Conservation (phyloP, 2,329 filamentous ascomycete genomes). For the Hymenotorrendiella dingleyae region DNA sequence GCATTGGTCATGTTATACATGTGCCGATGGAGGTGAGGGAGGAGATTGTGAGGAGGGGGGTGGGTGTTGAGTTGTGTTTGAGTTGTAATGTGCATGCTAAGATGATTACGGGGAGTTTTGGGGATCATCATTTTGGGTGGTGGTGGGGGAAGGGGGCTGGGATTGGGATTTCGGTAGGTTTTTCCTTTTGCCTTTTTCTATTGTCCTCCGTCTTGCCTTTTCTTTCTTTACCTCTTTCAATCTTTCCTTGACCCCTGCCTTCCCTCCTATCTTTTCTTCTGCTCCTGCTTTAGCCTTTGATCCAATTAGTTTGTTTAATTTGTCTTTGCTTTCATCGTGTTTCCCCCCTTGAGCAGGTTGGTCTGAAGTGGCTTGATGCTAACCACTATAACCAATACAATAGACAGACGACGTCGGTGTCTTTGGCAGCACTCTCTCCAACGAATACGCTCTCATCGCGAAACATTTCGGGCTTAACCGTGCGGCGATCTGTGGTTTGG, state of each 20-base stretch:
- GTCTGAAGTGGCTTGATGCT: too few relatives aligned
- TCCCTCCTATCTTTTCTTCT: too few relatives aligned
- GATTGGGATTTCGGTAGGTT: constrained; percentile 63
- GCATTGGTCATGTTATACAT: constrained; percentile 76
- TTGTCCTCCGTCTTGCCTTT: not conserved
- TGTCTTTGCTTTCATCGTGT: too few relatives aligned
- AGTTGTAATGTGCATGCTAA: constrained; percentile 76
- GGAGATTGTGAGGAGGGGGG: constrained; percentile 44
- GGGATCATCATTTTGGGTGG: constrained; percentile 69
- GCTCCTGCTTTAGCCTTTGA: too few relatives aligned
- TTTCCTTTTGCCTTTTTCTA: constrained; percentile 1
- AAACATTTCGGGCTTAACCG: constrained; percentile 58
- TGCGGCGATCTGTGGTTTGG: constrained; percentile 46
- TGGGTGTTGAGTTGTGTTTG: constrained; percentile 71
- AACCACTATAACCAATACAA: too few relatives aligned
- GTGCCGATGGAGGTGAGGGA: constrained; percentile 55
- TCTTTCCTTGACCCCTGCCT: too few relatives aligned
- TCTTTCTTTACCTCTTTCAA: not conserved
- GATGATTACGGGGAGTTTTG: constrained; percentile 60
- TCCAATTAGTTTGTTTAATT: too few relatives aligned
- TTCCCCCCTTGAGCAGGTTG: too few relatives aligned
- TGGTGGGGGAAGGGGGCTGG: constrained; percentile 59
- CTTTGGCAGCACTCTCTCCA: constrained; percentile 69
- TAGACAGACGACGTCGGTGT: constrained; percentile 82
- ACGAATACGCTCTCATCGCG: constrained; percentile 70